Conservation (phyloP, 2,329 filamentous ascomycete species). For the Aspergillus ruber region DNA sequence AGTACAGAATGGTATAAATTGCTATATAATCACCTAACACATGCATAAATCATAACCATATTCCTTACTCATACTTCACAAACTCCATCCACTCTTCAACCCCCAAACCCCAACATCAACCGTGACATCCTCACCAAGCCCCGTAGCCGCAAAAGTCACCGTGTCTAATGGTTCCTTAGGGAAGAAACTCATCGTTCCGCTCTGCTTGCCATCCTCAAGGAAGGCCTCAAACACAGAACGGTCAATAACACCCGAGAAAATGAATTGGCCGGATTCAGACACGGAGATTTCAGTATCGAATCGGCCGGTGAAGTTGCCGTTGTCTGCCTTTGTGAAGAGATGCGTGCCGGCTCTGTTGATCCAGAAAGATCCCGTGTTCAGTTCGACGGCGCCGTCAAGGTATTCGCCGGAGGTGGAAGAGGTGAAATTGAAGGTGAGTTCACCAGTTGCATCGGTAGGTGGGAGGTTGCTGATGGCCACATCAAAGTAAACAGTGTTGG, state of each 20-base stretch:
- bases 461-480: slow-evolving; percentile 46
- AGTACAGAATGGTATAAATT: no score
- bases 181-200: slow-evolving; percentile 48
- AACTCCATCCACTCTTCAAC: slow-evolving; percentile 25
- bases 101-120: slow-evolving; percentile 29
- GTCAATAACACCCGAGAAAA: slow-evolving; percentile 48
- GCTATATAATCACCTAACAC: no score
- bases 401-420: slow-evolving; percentile 46
- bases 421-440: slow-evolving; percentile 49
- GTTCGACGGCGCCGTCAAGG: slow-evolving; percentile 45
- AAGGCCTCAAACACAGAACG: slow-evolving; percentile 52
- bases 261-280: slow-evolving; percentile 26
- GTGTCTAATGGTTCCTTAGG: slow-evolving; percentile 33
- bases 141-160: slow-evolving; percentile 11
- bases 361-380: slow-evolving; percentile 46
- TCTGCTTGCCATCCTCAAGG: slow-evolving; percentile 46
- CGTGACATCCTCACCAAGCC: slow-evolving; percentile 1
- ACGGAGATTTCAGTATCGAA: slow-evolving; percentile 33
- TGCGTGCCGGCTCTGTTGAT: slow-evolving; percentile 45
- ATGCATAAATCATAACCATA: background rate
- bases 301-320: slow-evolving; percentile 52
- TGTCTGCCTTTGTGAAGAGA: slow-evolving; percentile 40
- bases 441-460: slow-evolving; percentile 25
- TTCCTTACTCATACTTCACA: background rate
- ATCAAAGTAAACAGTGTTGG: slow-evolving; percentile 50